phyloP scores from a whole-genome alignment of 805 yeast genomes.

The Cyberlindnera mississippiensis region DNA sequence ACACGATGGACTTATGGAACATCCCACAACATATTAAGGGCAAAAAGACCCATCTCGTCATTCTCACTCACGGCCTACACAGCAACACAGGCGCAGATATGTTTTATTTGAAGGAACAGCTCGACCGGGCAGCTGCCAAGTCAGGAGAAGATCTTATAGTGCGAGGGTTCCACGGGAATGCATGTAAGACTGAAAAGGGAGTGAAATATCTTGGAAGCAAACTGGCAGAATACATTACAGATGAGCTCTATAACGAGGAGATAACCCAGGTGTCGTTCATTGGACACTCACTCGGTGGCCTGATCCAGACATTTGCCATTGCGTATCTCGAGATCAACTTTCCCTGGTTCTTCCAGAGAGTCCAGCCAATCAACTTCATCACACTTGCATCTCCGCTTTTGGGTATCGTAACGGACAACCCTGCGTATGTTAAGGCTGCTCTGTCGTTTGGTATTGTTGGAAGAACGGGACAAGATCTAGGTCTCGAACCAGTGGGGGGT shows the following conservation, averaged over 20 bases:
- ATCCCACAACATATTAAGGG: slow-evolving; percentile 42
- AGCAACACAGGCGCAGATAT: slow-evolving; percentile 75
- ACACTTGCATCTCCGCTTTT: slow-evolving; percentile 72
- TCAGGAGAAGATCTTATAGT: slow-evolving; percentile 55
- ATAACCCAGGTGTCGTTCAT: slow-evolving; percentile 61
- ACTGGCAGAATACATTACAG: slow-evolving; percentile 60
- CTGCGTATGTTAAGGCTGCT: slow-evolving; percentile 66
- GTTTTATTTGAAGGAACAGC: slow-evolving; percentile 66
- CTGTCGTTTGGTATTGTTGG: slow-evolving; percentile 75
- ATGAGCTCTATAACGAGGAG: slow-evolving; percentile 41
- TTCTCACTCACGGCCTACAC: slow-evolving; percentile 75
- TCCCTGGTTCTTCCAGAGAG: slow-evolving; percentile 61
- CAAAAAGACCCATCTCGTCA: slow-evolving; percentile 58
- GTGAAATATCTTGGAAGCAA: slow-evolving; percentile 68
- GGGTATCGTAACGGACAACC: slow-evolving; percentile 76
- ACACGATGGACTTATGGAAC: slow-evolving; percentile 71
- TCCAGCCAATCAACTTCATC: slow-evolving; percentile 64
- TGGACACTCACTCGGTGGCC: slow-evolving; percentile 79
- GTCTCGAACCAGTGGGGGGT: slow-evolving; percentile 44
- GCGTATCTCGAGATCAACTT: slow-evolving; percentile 65
- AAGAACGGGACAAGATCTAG: slow-evolving; percentile 75
- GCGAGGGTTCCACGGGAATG: slow-evolving; percentile 65
- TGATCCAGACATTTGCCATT: slow-evolving; percentile 72
- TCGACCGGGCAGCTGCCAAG: slow-evolving; percentile 41
- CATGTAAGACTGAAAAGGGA: slow-evolving; percentile 77